Evolutionary conservation across 371 early-diverging fungal species (phyloP), one percentile per base, ranked within the genome.

Genomic region (Thermomucor indicae-seudaticae): DNA sequence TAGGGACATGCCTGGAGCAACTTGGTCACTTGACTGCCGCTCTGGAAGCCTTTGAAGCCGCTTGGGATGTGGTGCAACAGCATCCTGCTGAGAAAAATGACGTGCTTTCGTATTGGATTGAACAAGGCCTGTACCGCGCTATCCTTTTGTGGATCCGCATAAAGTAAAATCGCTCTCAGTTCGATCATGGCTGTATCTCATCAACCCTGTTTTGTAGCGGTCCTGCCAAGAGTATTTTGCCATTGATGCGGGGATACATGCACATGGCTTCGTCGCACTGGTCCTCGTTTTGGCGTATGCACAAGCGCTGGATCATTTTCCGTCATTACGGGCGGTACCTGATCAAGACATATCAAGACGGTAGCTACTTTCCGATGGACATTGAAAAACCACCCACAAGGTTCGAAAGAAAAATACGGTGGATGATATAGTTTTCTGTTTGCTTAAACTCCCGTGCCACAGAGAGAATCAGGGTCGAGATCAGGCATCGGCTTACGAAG

Each of bases 121-220:
- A 89, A 45, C 82, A 83, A 41, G 81, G 84, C 29, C 64, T 87
- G 47, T 89, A 86, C 57, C 76, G 85, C n/a, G 72, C 73, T 6
- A 66, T 80, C 4, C 57, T 85, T 45, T 47, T 85, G 35, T 70
- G 72, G 34, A 28, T 84, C 43, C 68, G 73, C 27, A 53, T 67
- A 23, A 63, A 74, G 83, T 80, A 77, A 64, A 62, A 85, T n/a
- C n/a, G n/a, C n/a, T n/a, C n/a, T n/a, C n/a, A n/a, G n/a, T n/a
- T n/a, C n/a, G n/a, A n/a, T n/a, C n/a, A n/a, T n/a, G n/a, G n/a
- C n/a, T n/a, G n/a, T n/a, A n/a, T n/a, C n/a, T n/a, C n/a, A n/a
- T n/a, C n/a, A n/a, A n/a, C n/a, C n/a, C n/a, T 40, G 84, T 27
- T 27, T 20, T 10, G 16, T 51, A 78, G 79, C 75, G n/a, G 67